Base-by-base conservation (phyloP, 2,329 filamentous ascomycete genomes). In the Boeremia lycopersici region DNA sequence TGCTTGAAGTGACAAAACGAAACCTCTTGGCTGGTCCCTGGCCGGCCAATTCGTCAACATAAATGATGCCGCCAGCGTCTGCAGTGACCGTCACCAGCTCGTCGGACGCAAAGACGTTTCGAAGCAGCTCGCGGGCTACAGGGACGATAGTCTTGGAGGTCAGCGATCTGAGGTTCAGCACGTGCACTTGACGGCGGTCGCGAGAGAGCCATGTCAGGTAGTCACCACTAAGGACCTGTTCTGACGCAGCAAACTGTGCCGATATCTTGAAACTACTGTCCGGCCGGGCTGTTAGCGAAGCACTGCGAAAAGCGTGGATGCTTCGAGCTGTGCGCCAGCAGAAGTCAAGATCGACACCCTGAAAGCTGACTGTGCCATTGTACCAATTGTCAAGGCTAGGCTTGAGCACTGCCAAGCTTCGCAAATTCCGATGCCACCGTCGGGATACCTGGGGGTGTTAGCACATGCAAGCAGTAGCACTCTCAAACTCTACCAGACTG, bases 401-500 rank as follows among this genome's bases (percentile, higher is more conserved):
- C 17, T 63, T 65, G 26, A 70, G 53, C 6, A 74, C 52, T 25
- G 58, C 38, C 4, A 58, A 45, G 48, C 71, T 69, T 17, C 59
- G 69, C 10, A 78, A 49, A 1, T 65, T 26, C 9, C 47, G 23
- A 5, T 53, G 57, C 76, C 76, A 78, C 7, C 52, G 64, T 31
- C 57, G 66, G 30, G 67, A 75, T 29, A 77, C 72, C 70, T 73
- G 28, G 26, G 13, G 15, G 9, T 2, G 26, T 48, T 33, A 60
- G 54, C 36, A 9, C 13, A 15, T 40, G 23, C 12, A 10, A 40
- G 23, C 6, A 7, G 3, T n/a, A 12, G 12, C 13, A 13, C 23
- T 39, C 23, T 28, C 5, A 23, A 23, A 23, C 19, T 23, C 19
- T 23, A 23, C 19, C 6, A 26, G 12, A 40, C 38, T 15, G 15